Evolutionary conservation across 495 filamentous ascomycete species (phyloP).

Genomic region (Pyronema omphalodes): DNA sequence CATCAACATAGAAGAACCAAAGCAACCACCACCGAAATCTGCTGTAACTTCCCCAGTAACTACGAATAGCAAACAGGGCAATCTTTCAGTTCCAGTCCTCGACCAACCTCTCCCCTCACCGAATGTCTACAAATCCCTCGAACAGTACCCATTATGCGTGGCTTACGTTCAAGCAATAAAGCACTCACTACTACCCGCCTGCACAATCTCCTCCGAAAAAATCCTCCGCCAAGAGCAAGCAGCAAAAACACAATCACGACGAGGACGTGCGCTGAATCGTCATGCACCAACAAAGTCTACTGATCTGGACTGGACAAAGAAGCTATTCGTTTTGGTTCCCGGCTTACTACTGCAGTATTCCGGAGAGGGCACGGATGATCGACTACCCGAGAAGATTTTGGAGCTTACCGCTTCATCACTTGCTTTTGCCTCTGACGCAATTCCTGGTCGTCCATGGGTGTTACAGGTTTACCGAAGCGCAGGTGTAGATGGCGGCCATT

Average conservation of each 20-base stretch:
- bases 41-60: constrained; percentile 18
- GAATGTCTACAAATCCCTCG: constrained; percentile 5
- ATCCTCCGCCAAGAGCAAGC: constrained; percentile 39
- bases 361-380: constrained; percentile 58
- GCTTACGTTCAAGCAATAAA: constrained; percentile 71
- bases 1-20: constrained; percentile 10
- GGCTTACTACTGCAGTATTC: constrained; percentile 80
- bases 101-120: constrained; percentile 6
- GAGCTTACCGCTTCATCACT: constrained; percentile 69
- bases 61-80: background rate
- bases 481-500: constrained; percentile 40
- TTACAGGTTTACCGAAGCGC: constrained; percentile 67
- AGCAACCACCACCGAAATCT: constrained; percentile 3
- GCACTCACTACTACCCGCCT: constrained; percentile 34
- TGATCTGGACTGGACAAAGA: constrained; percentile 60
- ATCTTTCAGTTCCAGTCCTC: background rate
- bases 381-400: constrained; percentile 73
- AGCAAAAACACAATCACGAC: constrained; percentile 3
- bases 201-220: constrained; percentile 33
- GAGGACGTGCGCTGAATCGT: constrained; percentile 31
- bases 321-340: constrained; percentile 65
- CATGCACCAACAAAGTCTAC: constrained; percentile 41
- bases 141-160: constrained; percentile 58
- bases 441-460: constrained; percentile 85
- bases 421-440: constrained; percentile 82